Evolutionary conservation across 2,329 filamentous ascomycete genomes (phyloP).

Genomic region (Phyllosticta capitalensis): DNA sequence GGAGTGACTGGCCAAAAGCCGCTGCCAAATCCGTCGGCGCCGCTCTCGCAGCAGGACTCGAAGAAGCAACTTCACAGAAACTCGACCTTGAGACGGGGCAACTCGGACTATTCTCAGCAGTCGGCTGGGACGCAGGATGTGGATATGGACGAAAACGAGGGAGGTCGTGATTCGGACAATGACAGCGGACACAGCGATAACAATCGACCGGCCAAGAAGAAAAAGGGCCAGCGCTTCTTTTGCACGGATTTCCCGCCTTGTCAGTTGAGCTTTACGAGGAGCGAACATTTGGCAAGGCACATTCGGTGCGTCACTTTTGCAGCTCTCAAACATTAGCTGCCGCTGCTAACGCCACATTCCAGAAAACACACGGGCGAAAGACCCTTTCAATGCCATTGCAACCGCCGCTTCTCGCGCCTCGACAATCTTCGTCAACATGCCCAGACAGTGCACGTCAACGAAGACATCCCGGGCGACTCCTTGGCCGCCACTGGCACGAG

Average conservation of each 20-base stretch:
- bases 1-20: slow-evolving; percentile 38
- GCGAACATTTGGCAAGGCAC: slow-evolving; percentile 88
- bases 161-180: slow-evolving; percentile 41
- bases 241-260: slow-evolving; percentile 93
- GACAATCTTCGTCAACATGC: slow-evolving; percentile 96
- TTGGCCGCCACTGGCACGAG: slow-evolving; percentile 85
- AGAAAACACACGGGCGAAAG: slow-evolving; percentile 97
- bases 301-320: slow-evolving; percentile 57
- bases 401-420: slow-evolving; percentile 80
- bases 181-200: slow-evolving; percentile 47
- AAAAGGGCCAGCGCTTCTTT: slow-evolving; percentile 92
- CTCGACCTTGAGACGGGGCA: slow-evolving; percentile 5
- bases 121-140: slow-evolving; percentile 59
- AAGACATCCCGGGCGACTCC: slow-evolving; percentile 90
- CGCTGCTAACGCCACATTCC: slow-evolving; percentile 18
- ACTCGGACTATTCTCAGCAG: slow-evolving; percentile 31
- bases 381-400: slow-evolving; percentile 94
- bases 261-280: slow-evolving; percentile 87
- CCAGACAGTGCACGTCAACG: slow-evolving; percentile 94
- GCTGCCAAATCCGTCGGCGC: slow-evolving; percentile 33
- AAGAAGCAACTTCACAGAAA: slow-evolving; percentile 6
- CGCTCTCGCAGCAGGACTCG: slow-evolving; percentile 47
- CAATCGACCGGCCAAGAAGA: slow-evolving; percentile 71
- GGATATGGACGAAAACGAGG: slow-evolving; percentile 67
- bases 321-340: neutral